A percentile compares a stretch with the other conserved stretches of the same genome.
Evolutionary conservation across 352 stramenopile genomes (phyloP).

Genomic region (Phytopythium kandeliae): DNA sequence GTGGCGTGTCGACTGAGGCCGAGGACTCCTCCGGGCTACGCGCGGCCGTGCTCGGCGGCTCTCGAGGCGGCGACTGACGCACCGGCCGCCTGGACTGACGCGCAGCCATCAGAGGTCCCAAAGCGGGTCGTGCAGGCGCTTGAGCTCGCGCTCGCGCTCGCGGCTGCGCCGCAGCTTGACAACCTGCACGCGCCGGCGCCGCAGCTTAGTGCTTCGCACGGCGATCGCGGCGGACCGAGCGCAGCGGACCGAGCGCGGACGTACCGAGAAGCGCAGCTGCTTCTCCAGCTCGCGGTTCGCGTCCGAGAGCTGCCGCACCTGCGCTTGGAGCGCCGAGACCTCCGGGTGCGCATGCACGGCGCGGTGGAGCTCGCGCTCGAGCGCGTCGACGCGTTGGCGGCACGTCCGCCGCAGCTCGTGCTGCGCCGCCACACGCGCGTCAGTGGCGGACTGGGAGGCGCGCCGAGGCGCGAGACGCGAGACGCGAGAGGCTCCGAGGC

Average conservation of each 20-base stretch:
- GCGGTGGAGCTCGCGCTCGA: slow-evolving; percentile 43
- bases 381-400: slow-evolving; percentile 26
- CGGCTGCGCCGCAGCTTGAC: slow-evolving; percentile 73
- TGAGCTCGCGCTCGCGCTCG: slow-evolving; percentile 59
- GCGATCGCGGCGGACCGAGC: no score
- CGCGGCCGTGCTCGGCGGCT: no score
- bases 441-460: no score
- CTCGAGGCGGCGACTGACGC: no score
- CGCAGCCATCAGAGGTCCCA: slow-evolving; percentile 26
- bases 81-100: no score
- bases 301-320: slow-evolving; percentile 34
- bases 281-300: slow-evolving; percentile 42
- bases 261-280: slow-evolving; percentile 59
- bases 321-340: slow-evolving; percentile 28
- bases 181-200: no score
- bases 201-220: no score
- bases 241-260: no score
- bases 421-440: slow-evolving; percentile 9
- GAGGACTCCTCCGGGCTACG: no score
- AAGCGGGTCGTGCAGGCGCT: slow-evolving; percentile 58
- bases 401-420: slow-evolving; percentile 52
- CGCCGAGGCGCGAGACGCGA: no score
- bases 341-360: slow-evolving; percentile 43
- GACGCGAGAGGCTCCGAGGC: no score
- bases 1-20: neutral